phyloP scores from a whole-genome alignment of 495 filamentous ascomycete genomes.

The Aspergillus kassunensis region DNA sequence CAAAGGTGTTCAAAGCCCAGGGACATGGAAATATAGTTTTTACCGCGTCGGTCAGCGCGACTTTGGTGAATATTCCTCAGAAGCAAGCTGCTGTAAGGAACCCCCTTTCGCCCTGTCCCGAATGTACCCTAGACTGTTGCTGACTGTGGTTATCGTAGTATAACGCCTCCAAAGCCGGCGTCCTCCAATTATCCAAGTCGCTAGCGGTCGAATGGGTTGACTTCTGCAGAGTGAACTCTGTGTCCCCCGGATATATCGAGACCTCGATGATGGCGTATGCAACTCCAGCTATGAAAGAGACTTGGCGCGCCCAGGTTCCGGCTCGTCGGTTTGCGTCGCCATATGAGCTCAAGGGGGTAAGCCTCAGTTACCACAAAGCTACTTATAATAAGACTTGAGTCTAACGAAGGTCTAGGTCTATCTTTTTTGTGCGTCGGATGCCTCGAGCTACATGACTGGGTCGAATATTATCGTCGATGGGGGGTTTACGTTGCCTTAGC shows the following conservation, averaged over 20 bases:
- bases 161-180: constrained; percentile 29
- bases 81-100: constrained; percentile 25
- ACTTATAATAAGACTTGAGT: too few relatives aligned
- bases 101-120: background rate
- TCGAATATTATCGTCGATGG: background rate
- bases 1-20: constrained; percentile 24
- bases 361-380: constrained; percentile 7
- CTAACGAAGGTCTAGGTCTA: too few relatives aligned
- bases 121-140: background rate
- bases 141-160: constrained; percentile 4
- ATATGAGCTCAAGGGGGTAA: constrained; percentile 33
- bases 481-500: background rate
- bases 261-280: constrained; percentile 32
- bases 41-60: constrained; percentile 27
- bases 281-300: constrained; percentile 21
- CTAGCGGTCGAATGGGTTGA: constrained; percentile 39
- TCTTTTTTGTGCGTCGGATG: background rate
- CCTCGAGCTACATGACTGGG: background rate
- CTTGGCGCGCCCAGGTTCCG: constrained; percentile 29
- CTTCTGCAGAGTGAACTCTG: constrained; percentile 39
- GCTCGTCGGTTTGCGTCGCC: constrained; percentile 26
- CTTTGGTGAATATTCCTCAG: constrained; percentile 34
- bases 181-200: constrained; percentile 25
- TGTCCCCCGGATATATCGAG: constrained; percentile 43
- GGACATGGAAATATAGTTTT: constrained; percentile 24